Percentiles rank a stretch among this genome's conserved stretches.
Evolutionary conservation across 2,329 filamentous ascomycete species (phyloP).

Genomic region (Penicillium hordei): DNA sequence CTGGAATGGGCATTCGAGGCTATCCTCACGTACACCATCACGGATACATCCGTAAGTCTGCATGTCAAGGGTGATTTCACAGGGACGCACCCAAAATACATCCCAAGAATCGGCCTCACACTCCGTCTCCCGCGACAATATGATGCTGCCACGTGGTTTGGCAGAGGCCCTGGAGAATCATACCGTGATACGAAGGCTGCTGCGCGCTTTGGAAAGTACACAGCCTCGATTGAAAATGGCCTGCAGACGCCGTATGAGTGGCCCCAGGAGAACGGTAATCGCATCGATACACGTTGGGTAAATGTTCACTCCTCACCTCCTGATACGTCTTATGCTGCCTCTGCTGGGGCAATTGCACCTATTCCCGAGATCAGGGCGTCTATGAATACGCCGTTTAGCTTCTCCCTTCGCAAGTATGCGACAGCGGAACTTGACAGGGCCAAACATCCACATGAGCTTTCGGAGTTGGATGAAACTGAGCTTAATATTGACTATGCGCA

Average conservation of each 20-base stretch:
- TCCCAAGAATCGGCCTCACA: constrained; percentile 64
- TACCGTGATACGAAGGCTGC: constrained; percentile 66
- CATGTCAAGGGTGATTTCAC: constrained; percentile 49
- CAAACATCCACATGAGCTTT: constrained; percentile 63
- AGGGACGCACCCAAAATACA: constrained; percentile 31
- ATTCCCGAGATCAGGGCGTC: constrained; percentile 26
- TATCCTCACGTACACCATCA: constrained; percentile 55
- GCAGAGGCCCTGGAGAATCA: constrained; percentile 63
- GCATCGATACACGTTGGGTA: constrained; percentile 61
- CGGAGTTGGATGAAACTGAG: constrained; percentile 26
- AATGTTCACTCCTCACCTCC: constrained; percentile 21
- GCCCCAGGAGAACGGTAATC: constrained; percentile 67
- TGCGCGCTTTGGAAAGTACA: constrained; percentile 55
- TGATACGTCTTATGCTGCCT: not conserved
- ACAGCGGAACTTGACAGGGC: constrained; percentile 57
- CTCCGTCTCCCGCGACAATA: constrained; percentile 52
- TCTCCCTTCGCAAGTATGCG: constrained; percentile 57
- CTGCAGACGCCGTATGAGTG: constrained; percentile 63
- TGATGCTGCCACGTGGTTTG: constrained; percentile 59
- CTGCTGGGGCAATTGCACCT: not conserved
- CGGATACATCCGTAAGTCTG: constrained; percentile 36
- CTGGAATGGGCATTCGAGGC: constrained; percentile 60
- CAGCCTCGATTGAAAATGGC: constrained; percentile 40
- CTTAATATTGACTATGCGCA: constrained; percentile 34
- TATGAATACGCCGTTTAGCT: constrained; percentile 50